phyloP scores from a whole-genome alignment of 129 eudicot genomes.

The Centella asiatica region DNA sequence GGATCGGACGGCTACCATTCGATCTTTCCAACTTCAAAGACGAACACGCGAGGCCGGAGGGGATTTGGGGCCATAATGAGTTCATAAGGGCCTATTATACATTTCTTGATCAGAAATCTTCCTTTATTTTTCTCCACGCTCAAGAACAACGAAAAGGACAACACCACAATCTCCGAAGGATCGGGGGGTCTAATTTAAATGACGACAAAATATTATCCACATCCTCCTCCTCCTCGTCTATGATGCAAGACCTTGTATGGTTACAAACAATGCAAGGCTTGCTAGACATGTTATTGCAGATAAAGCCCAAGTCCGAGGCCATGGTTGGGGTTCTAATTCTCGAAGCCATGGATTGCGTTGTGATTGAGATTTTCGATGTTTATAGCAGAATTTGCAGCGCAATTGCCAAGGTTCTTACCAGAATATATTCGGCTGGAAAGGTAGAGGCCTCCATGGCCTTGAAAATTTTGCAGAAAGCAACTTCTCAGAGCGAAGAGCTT shows the following conservation, averaged over 20 bases:
- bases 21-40: slow-evolving; percentile 44
- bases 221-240: neutral
- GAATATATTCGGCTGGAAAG: slow-evolving; percentile 28
- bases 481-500: slow-evolving; percentile 43
- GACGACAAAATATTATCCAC: neutral
- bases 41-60: slow-evolving; percentile 11
- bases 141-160: slow-evolving; percentile 19
- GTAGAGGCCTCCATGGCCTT: slow-evolving; percentile 45
- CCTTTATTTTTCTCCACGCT: slow-evolving; percentile 27
- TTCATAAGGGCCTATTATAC: slow-evolving; percentile 54
- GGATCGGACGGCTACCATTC: slow-evolving; percentile 58
- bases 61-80: slow-evolving; percentile 14
- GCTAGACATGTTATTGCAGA: slow-evolving; percentile 42
- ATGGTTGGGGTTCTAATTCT: slow-evolving; percentile 29
- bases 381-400: slow-evolving; percentile 56
- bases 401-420: slow-evolving; percentile 32
- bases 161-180: neutral
- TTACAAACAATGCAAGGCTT: slow-evolving; percentile 47
- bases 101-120: slow-evolving; percentile 57
- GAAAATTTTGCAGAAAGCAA: slow-evolving; percentile 39
- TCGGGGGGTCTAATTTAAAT: too few species aligned
- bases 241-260: slow-evolving; percentile 34
- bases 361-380: slow-evolving; percentile 58
- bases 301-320: slow-evolving; percentile 25
- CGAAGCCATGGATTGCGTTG: slow-evolving; percentile 68